A percentile compares a stretch with the other conserved stretches of the same genome.
phyloP scores from a whole-genome alignment of 1,139 yeast species.

The Debaryomycetaceae sp. region DNA sequence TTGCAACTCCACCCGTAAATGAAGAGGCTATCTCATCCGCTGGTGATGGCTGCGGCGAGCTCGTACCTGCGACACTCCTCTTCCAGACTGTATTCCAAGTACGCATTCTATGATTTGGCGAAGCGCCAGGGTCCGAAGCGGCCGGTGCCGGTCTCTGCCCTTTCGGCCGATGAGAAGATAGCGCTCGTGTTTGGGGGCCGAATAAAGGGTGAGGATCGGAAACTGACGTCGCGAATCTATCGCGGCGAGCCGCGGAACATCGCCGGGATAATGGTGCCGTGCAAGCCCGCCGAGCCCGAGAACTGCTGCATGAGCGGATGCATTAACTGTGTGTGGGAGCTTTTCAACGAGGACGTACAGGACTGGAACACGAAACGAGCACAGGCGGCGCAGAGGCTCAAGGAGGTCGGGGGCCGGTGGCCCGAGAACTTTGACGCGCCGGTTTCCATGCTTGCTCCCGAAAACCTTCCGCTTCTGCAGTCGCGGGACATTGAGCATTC shows the following conservation, averaged over 20 bases:
- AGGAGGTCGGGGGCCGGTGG: slow-evolving; percentile 52
- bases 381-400: slow-evolving; percentile 49
- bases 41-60: no score
- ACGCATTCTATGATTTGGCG: slow-evolving; percentile 29
- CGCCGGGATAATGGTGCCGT: slow-evolving; percentile 72
- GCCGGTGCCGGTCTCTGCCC: slow-evolving; percentile 12
- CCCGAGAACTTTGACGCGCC: slow-evolving; percentile 78
- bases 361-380: slow-evolving; percentile 62
- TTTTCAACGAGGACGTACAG: slow-evolving; percentile 74
- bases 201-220: slow-evolving; percentile 42
- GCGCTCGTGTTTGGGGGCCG: slow-evolving; percentile 47
- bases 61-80: no score
- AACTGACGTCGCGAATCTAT: slow-evolving; percentile 38
- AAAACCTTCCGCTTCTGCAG: slow-evolving; percentile 22
- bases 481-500: slow-evolving; percentile 8
- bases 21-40: no score
- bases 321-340: slow-evolving; percentile 93
- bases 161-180: slow-evolving; percentile 39
- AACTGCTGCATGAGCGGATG: slow-evolving; percentile 98
- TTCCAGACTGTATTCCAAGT: slow-evolving; percentile 5
- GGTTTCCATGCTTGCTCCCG: slow-evolving; percentile 16
- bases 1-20: no score
- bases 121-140: slow-evolving; percentile 22
- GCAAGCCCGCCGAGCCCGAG: slow-evolving; percentile 78
- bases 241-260: slow-evolving; percentile 35